A percentile compares a stretch with the other conserved stretches of the same genome.
These are phyloP conservation scores for Wallacemonas sp. DNA, from an alignment of 208 protist species.

Conservation along the genomic window DNA sequence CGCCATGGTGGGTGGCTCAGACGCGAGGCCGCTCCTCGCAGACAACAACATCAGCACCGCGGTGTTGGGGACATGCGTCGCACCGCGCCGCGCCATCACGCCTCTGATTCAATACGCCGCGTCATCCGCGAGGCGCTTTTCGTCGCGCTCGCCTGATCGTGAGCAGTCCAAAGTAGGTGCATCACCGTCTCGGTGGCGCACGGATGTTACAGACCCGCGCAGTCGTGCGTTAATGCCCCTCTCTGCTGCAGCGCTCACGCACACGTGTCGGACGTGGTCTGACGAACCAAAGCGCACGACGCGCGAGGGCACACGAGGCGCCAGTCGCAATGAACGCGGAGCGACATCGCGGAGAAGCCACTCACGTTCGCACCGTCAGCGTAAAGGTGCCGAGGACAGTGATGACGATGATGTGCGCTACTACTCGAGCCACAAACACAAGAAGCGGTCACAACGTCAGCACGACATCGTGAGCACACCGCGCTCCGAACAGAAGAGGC, in stretches of 20 bases:
- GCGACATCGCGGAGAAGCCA: no score
- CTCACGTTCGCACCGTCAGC: not conserved
- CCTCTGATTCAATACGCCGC: conserved; percentile 5
- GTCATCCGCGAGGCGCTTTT: not conserved
- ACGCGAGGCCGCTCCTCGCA: not conserved
- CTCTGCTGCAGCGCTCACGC: no score
- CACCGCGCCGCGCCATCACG: not conserved
- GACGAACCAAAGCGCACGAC: no score
- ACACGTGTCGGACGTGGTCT: no score
- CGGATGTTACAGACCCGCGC: not conserved
- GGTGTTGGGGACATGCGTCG: not conserved
- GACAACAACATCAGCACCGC: not conserved
- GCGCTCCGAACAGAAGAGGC: no score
- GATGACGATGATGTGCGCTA: not conserved
- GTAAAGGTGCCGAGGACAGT: not conserved
- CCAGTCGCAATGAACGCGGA: no score
- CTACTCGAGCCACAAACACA: not conserved
- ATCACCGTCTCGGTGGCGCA: not conserved
- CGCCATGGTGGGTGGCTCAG: not conserved
- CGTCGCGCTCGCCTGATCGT: no score
- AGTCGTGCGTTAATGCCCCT: not conserved
- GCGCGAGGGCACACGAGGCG: no score
- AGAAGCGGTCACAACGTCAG: not conserved
- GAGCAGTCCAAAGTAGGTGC: no score
- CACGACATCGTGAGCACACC: no score